Evolutionary conservation across 495 filamentous ascomycete genomes (phyloP).

Genomic region (Letharia lupina): DNA sequence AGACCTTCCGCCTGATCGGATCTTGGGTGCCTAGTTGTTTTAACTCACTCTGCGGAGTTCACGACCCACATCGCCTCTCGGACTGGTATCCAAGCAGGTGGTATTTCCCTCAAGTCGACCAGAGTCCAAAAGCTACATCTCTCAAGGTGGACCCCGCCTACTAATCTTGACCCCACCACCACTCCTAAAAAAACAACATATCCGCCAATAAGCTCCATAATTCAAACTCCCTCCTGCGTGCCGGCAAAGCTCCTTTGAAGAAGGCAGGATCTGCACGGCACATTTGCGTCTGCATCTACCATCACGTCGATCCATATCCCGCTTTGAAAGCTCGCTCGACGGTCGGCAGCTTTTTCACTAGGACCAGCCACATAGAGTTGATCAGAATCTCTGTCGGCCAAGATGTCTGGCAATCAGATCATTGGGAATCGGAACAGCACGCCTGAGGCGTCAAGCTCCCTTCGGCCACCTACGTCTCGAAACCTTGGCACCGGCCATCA

Average conservation of each 20-base stretch:
- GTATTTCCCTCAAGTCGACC: background rate
- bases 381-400: constrained; percentile 24
- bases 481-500: constrained; percentile 72
- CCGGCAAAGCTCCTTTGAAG: constrained; percentile 60
- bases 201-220: background rate
- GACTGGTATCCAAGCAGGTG: constrained; percentile 1
- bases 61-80: background rate
- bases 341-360: background rate
- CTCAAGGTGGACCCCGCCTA: background rate
- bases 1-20: background rate
- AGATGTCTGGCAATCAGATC: constrained; percentile 58
- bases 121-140: background rate
- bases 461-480: constrained; percentile 83
- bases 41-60: background rate
- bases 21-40: background rate
- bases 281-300: constrained; percentile 36
- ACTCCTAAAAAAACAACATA: constrained; percentile 4
- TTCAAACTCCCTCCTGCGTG: background rate
- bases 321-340: background rate
- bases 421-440: constrained; percentile 96
- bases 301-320: background rate
- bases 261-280: constrained; percentile 92
- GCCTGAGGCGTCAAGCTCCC: constrained; percentile 78
- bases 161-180: background rate
- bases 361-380: background rate